Percentiles rank a stretch among this genome's conserved stretches.
phyloP scores from a whole-genome alignment of 495 filamentous ascomycete species.

The Neohortaea acidophila region DNA sequence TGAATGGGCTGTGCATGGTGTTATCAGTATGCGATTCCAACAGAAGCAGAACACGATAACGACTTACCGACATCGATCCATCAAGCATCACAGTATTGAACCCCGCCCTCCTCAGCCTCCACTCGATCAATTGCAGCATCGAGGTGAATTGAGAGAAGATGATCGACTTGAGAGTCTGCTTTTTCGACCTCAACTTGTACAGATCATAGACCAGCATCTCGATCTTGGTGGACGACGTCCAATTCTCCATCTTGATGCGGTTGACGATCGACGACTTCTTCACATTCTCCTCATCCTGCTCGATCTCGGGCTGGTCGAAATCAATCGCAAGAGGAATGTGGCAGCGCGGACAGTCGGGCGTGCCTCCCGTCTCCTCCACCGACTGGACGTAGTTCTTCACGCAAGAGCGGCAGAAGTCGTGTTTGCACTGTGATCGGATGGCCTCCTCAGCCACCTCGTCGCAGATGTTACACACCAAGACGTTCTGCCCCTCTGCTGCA shows the following conservation, averaged over 20 bases:
- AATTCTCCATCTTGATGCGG: conserved; percentile 91
- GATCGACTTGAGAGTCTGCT: conserved; percentile 79
- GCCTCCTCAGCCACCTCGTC: conserved; percentile 92
- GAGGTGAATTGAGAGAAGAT: conserved; percentile 60
- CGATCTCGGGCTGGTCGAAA: conserved; percentile 82
- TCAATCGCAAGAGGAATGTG: conserved; percentile 83
- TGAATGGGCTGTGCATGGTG: too few relatives aligned
- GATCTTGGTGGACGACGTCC: conserved; percentile 96
- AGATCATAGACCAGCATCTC: conserved; percentile 89
- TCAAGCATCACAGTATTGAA: conserved; percentile 90
- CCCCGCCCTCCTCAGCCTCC: conserved; percentile 83
- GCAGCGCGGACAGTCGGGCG: conserved; percentile 77
- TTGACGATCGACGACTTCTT: conserved; percentile 96
- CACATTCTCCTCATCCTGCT: conserved; percentile 64
- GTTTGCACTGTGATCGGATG: conserved; percentile 77
- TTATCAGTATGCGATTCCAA: too few relatives aligned
- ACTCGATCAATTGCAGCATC: conserved; percentile 72
- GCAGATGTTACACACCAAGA: conserved; percentile 82
- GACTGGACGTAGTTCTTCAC: conserved; percentile 69
- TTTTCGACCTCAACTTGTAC: conserved; percentile 72
- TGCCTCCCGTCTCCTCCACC: conserved; percentile 38
- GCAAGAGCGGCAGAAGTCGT: conserved; percentile 89
- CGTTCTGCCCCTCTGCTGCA: conserved; percentile 69
- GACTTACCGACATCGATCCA: too few relatives aligned
- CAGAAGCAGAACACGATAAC: too few relatives aligned